These are phyloP conservation scores for Ensete glaucum DNA, from an alignment of 176 grass and related monocot species.

Conservation along the genomic window DNA sequence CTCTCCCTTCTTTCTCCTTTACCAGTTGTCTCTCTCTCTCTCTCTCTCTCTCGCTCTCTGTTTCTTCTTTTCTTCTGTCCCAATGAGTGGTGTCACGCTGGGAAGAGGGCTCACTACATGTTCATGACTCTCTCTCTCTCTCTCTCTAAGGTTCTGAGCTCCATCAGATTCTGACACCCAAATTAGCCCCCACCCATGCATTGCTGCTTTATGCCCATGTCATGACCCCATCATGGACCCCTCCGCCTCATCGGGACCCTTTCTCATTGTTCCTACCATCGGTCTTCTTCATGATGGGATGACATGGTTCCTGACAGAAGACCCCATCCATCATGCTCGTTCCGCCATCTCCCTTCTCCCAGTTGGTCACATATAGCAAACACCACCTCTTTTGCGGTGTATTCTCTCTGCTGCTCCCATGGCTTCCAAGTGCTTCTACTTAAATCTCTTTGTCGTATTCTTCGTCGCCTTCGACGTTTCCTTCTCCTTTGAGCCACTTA, in stretches of 20 bases:
- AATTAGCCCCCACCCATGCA: not conserved
- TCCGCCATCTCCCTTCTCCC: not conserved
- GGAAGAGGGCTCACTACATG: not conserved
- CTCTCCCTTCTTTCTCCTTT: not conserved
- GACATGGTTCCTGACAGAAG: not conserved
- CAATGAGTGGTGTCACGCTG: slow-evolving; percentile 5
- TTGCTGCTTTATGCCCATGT: slow-evolving; percentile 4
- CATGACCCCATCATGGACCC: slow-evolving; percentile 11
- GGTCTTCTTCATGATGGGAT: not conserved
- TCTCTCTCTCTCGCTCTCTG: not conserved
- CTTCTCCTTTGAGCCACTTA: slow-evolving; percentile 10
- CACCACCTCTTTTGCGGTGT: not conserved
- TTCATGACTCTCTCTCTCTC: not conserved
- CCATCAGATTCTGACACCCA: slow-evolving; percentile 9
- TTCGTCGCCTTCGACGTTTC: not conserved
- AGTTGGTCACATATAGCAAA: slow-evolving; percentile 3
- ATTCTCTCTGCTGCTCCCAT: not conserved
- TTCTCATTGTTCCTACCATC: slow-evolving; percentile 5
- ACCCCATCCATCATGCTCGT: not conserved
- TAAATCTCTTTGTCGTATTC: slow-evolving; percentile 1
- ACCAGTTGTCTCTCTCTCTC: not conserved
- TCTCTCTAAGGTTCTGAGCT: not conserved
- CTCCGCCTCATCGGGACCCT: not conserved
- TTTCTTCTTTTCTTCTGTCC: not conserved
- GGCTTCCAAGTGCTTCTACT: slow-evolving; percentile 7